These are phyloP conservation scores for Colletotrichum abscissum DNA, from an alignment of 2,329 filamentous ascomycete genomes.

Conservation along the genomic window DNA sequence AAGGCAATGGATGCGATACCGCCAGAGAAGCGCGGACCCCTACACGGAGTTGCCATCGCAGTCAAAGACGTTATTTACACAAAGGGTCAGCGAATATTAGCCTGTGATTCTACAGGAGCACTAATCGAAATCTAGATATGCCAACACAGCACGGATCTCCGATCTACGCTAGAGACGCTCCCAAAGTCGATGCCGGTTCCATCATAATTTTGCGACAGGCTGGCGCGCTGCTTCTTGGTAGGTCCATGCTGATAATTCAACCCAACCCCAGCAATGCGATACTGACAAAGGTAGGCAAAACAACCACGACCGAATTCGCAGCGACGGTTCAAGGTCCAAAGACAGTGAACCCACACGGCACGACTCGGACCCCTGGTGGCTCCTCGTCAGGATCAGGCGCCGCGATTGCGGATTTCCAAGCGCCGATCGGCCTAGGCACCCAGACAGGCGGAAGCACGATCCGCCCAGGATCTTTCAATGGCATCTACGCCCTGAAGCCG, in stretches of 20 bases:
- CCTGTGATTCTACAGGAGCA: neutral
- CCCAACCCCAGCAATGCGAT: neutral
- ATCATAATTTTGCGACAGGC: slow-evolving; percentile 63
- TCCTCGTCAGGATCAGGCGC: slow-evolving; percentile 76
- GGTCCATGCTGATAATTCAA: neutral
- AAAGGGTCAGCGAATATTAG: slow-evolving; percentile 49
- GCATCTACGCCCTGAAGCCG: slow-evolving; percentile 73
- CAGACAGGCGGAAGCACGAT: slow-evolving; percentile 75
- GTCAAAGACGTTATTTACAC: slow-evolving; percentile 71
- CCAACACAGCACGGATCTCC: slow-evolving; percentile 67
- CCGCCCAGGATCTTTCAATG: slow-evolving; percentile 73
- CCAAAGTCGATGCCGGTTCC: slow-evolving; percentile 62
- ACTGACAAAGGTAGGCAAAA: slow-evolving; percentile 41
- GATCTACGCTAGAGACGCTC: slow-evolving; percentile 60
- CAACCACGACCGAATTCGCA: slow-evolving; percentile 73
- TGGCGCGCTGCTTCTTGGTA: slow-evolving; percentile 67
- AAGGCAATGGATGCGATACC: slow-evolving; percentile 61
- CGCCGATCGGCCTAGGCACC: slow-evolving; percentile 69
- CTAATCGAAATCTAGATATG: slow-evolving; percentile 55
- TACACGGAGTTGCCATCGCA: slow-evolving; percentile 69
- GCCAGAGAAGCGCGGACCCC: slow-evolving; percentile 57
- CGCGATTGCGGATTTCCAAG: slow-evolving; percentile 73
- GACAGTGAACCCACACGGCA: slow-evolving; percentile 72
- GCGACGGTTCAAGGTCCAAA: slow-evolving; percentile 63
- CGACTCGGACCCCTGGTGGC: slow-evolving; percentile 72